Evolutionary conservation across 805 yeast species (phyloP).

Genomic region (Peterozyma toletana): DNA sequence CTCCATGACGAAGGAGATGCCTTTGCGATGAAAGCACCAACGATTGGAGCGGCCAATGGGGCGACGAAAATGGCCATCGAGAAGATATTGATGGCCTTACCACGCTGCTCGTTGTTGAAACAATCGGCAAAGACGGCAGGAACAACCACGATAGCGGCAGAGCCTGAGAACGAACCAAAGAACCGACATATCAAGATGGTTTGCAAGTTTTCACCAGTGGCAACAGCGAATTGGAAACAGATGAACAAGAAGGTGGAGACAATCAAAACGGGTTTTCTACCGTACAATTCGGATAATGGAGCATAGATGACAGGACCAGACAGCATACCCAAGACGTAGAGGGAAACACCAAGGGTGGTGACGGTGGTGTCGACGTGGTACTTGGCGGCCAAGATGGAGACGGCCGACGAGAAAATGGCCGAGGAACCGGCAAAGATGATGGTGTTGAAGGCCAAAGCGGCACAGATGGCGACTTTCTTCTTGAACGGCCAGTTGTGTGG

Average conservation of each 20-base stretch:
- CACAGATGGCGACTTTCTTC: conserved; percentile 36
- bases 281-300: conserved; percentile 74
- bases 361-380: conserved; percentile 61
- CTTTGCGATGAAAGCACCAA: conserved; percentile 59
- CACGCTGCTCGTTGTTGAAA: conserved; percentile 59
- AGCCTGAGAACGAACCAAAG: conserved; percentile 75
- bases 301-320: conserved; percentile 90
- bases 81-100: conserved; percentile 67
- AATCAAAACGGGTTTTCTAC: conserved; percentile 59
- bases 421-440: conserved; percentile 64
- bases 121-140: conserved; percentile 87
- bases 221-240: conserved; percentile 64
- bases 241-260: conserved; percentile 49
- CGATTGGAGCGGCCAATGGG: conserved; percentile 78
- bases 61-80: conserved; percentile 70
- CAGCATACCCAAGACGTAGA: conserved; percentile 87
- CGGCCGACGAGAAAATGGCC: conserved; percentile 66
- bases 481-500: conserved; percentile 70
- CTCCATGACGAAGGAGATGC: conserved; percentile 62
- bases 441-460: conserved; percentile 35
- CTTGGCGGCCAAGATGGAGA: conserved; percentile 34
- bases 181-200: conserved; percentile 72
- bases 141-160: conserved; percentile 77
- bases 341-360: conserved; percentile 69
- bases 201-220: conserved; percentile 72